Conservation (phyloP, 306 rosid species). For the Inga leiocalycina region DNA sequence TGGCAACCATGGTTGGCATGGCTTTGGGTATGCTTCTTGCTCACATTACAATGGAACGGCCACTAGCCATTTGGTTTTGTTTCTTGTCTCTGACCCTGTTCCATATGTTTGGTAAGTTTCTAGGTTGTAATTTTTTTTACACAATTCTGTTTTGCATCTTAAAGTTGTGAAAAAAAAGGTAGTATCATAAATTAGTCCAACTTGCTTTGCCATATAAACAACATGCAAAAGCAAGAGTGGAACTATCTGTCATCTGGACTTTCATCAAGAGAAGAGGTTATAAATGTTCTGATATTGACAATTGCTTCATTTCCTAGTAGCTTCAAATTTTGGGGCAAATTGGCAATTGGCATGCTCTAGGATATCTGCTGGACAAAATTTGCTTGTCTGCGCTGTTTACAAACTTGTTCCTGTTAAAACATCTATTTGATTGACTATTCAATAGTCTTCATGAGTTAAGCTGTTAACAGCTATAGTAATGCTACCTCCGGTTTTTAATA, state of each 20-base stretch:
- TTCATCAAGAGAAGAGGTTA: not conserved
- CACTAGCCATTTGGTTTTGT: constrained; percentile 60
- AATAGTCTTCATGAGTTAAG: not conserved
- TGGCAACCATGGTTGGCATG: constrained; percentile 74
- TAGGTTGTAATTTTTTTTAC: constrained; percentile 11
- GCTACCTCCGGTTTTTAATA: too few relatives aligned
- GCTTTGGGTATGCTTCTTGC: constrained; percentile 73
- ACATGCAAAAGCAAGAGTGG: not conserved
- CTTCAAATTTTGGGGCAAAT: not conserved
- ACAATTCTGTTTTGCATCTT: constrained; percentile 16
- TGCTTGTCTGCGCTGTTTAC: not conserved
- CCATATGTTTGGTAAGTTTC: constrained; percentile 67
- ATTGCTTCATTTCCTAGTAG: not conserved
- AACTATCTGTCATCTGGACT: not conserved
- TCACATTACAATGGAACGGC: constrained; percentile 50
- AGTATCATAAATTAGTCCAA: not conserved
- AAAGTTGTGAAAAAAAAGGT: not conserved
- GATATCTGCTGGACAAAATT: not conserved
- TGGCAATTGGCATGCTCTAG: not conserved
- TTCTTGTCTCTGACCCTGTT: constrained; percentile 64
- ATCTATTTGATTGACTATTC: not conserved
- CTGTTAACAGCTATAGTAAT: not conserved
- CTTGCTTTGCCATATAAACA: constrained; percentile 10
- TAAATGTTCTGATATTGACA: not conserved
- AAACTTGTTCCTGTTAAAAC: not conserved